Percentiles rank a stretch among this genome's conserved stretches.
Conservation (phyloP, 305 asterid species). For the Coffea humblotiana region DNA sequence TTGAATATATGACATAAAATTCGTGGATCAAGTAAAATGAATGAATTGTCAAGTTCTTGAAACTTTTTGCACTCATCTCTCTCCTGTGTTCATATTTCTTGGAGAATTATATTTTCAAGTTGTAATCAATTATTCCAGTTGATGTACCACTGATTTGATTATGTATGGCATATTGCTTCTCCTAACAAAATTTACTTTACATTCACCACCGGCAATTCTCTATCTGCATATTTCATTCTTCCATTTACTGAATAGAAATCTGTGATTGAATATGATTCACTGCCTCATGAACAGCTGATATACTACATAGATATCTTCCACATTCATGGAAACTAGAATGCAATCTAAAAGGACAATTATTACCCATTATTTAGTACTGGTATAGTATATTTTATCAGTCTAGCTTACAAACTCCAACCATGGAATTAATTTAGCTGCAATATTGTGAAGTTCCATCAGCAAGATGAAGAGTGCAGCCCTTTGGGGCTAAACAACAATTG, state of each 20-base stretch:
- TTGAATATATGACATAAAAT: no score
- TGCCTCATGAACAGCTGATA: background rate
- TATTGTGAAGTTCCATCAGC: constrained; percentile 13
- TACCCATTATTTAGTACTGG: background rate
- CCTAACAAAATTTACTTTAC: background rate
- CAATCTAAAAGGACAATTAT: no score
- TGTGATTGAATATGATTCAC: background rate
- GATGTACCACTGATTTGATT: no score
- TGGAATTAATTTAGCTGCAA: background rate
- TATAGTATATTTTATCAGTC: background rate
- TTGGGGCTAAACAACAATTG: constrained; percentile 25
- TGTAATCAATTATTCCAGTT: no score
- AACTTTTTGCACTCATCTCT: no score
- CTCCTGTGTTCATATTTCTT: no score
- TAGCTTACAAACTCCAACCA: no score
- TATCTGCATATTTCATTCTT: background rate
- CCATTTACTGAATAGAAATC: background rate
- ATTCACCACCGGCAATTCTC: background rate
- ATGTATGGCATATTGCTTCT: background rate
- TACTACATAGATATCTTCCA: background rate
- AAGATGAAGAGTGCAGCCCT: constrained; percentile 30
- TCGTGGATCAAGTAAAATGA: no score
- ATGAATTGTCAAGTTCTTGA: no score
- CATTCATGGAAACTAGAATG: background rate
- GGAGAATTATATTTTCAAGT: background rate